Evolutionary conservation across 1,139 yeast genomes (phyloP).

Genomic region (Protomyces inouyei): DNA sequence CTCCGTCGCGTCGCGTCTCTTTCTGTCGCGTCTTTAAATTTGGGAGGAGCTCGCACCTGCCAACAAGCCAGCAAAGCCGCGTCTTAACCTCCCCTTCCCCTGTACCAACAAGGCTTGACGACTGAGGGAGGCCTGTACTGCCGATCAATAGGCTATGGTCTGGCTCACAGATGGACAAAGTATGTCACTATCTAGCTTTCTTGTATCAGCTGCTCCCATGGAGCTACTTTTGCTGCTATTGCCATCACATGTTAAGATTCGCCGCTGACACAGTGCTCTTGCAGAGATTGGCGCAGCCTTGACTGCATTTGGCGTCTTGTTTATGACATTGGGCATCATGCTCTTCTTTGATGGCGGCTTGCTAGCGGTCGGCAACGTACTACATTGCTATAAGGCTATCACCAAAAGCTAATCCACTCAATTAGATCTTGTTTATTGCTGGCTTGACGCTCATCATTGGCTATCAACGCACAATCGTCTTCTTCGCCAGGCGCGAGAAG

Average conservation of each 20-base stretch:
- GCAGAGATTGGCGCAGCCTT: slow-evolving; percentile 28
- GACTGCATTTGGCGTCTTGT: slow-evolving; percentile 35
- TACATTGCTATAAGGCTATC: background rate
- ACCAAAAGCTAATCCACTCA: background rate
- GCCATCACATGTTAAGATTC: slow-evolving; percentile 34
- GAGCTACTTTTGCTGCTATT: too few relatives aligned
- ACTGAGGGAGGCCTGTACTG: too few relatives aligned
- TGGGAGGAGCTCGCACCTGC: background rate
- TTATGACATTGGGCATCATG: slow-evolving; percentile 74
- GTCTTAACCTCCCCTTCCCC: too few relatives aligned
- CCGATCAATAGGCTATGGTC: slow-evolving; percentile 7
- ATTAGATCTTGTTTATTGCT: slow-evolving; percentile 56
- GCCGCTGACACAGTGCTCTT: slow-evolving; percentile 41
- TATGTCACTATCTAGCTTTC: background rate
- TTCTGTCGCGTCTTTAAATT: background rate
- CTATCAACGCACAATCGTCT: slow-evolving; percentile 71
- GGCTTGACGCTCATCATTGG: slow-evolving; percentile 87
- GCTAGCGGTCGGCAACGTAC: slow-evolving; percentile 78
- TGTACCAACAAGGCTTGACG: too few relatives aligned
- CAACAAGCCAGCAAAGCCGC: too few relatives aligned
- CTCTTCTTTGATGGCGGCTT: slow-evolving; percentile 86
- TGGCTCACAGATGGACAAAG: slow-evolving; percentile 30
- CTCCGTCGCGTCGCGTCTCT: background rate
- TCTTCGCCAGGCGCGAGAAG: slow-evolving; percentile 82
- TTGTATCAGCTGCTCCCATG: background rate